These are phyloP conservation scores for Reutealis trisperma DNA, from an alignment of 345 rosid genomes.

Conservation along the genomic window DNA sequence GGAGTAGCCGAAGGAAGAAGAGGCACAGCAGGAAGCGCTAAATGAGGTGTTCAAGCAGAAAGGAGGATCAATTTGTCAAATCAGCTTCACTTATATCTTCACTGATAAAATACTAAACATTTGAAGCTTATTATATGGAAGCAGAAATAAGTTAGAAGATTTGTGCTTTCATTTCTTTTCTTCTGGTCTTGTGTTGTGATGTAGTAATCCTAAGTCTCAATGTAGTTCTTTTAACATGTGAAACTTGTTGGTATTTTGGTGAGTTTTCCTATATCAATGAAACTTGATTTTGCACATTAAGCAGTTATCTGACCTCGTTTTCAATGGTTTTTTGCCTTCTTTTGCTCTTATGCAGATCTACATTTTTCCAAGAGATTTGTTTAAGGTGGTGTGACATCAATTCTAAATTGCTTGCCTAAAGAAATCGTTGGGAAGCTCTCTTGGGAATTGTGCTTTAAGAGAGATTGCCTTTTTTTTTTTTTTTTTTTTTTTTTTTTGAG, in stretches of 20 bases:
- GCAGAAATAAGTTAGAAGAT: conserved; percentile 15
- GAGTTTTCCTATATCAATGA: not conserved
- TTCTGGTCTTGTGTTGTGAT: conserved; percentile 12
- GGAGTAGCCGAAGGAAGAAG: conserved; percentile 59
- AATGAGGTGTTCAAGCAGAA: not conserved
- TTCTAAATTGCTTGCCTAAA: too few species aligned
- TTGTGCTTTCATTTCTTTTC: conserved; percentile 4
- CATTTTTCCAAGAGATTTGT: too few species aligned
- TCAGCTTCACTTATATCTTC: not conserved
- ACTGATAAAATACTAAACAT: not conserved
- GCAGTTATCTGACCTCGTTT: not conserved
- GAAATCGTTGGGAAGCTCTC: too few species aligned
- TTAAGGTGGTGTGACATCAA: too few species aligned
- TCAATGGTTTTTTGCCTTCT: not conserved
- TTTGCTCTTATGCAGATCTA: too few species aligned
- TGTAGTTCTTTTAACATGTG: not conserved
- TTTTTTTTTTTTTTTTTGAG: too few species aligned
- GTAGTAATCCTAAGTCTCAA: not conserved
- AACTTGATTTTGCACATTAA: not conserved
- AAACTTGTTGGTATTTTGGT: not conserved
- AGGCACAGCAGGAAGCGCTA: conserved; percentile 59
- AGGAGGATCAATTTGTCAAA: not conserved
- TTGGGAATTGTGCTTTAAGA: too few species aligned
- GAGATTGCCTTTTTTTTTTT: too few species aligned
- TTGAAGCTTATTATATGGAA: conserved; percentile 6